These are phyloP conservation scores for Collybiopsis confluens DNA, from an alignment of 768 basidiomycete species.

Conservation along the genomic window DNA sequence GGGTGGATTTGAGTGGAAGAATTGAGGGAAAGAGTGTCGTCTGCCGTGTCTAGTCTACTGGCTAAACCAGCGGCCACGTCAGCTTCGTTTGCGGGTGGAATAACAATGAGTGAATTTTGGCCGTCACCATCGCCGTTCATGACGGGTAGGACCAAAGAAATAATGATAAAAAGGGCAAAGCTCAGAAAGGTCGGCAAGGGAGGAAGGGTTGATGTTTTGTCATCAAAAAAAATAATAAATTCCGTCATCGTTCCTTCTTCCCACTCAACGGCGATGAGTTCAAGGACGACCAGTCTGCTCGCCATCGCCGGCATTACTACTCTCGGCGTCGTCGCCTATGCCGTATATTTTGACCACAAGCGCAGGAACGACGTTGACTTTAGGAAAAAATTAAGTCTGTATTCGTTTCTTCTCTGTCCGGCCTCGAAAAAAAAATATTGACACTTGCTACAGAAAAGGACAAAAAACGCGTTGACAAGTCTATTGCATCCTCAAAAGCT, in stretches of 20 bases:
- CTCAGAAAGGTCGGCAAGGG: background rate
- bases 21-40: constrained; percentile 12
- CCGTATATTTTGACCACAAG: constrained; percentile 92
- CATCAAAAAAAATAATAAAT: too few species aligned
- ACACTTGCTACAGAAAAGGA: constrained; percentile 65
- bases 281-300: constrained; percentile 33
- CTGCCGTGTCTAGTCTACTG: background rate
- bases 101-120: constrained; percentile 26
- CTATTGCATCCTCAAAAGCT: constrained; percentile 47
- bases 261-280: constrained; percentile 30
- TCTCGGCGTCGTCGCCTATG: constrained; percentile 71
- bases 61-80: constrained; percentile 24
- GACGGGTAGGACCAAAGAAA: constrained; percentile 26
- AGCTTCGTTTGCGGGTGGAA: constrained; percentile 21
- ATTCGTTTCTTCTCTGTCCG: constrained; percentile 6
- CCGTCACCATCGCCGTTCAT: constrained; percentile 41
- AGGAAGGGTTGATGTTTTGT: background rate
- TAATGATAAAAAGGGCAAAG: constrained; percentile 13
- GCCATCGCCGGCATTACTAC: constrained; percentile 47
- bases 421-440: constrained; percentile 5
- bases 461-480: constrained; percentile 82
- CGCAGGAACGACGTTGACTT: constrained; percentile 84
- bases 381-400: constrained; percentile 83
- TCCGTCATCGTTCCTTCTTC: constrained; percentile 6
- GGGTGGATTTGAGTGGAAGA: constrained; percentile 4